phyloP scores from a whole-genome alignment of 148 eudicot genomes.

The Selenicereus undatus region DNA sequence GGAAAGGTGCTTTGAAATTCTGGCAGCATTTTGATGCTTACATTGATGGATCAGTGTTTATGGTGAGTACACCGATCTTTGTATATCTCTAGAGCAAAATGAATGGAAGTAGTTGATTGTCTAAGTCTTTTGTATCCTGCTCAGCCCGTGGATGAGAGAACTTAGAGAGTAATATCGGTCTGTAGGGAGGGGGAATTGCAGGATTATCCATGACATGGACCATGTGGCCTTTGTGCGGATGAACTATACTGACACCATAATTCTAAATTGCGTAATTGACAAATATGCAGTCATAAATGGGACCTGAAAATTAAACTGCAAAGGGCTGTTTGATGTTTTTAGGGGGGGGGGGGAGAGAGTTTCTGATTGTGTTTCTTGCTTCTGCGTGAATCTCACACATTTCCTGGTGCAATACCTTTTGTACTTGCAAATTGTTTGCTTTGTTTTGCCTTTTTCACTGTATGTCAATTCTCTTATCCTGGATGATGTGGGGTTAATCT shows the following conservation, averaged over 20 bases:
- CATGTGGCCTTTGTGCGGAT: background rate
- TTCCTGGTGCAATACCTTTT: background rate
- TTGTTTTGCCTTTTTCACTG: background rate
- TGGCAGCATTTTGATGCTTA: slow-evolving; percentile 75
- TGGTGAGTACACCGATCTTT: slow-evolving; percentile 38
- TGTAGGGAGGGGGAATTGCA: background rate
- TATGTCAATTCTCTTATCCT: background rate
- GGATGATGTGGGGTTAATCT: background rate
- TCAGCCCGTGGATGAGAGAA: background rate
- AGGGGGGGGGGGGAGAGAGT: background rate
- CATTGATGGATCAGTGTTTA: slow-evolving; percentile 33
- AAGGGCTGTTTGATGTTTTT: background rate
- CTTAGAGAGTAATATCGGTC: background rate
- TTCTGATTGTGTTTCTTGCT: background rate
- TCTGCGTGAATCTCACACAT: background rate
- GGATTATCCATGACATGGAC: background rate
- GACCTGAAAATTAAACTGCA: background rate
- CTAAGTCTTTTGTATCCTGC: too few species aligned
- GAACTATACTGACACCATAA: background rate
- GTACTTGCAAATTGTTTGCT: background rate
- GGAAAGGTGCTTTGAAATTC: slow-evolving; percentile 62
- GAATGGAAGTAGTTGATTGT: background rate
- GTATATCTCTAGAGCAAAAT: background rate
- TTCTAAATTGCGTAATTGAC: background rate
- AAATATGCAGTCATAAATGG: background rate